A percentile compares a stretch with the other conserved stretches of the same genome.
These are phyloP conservation scores for Penicilliopsis zonata DNA, from an alignment of 495 filamentous ascomycete genomes.

Conservation along the genomic window DNA sequence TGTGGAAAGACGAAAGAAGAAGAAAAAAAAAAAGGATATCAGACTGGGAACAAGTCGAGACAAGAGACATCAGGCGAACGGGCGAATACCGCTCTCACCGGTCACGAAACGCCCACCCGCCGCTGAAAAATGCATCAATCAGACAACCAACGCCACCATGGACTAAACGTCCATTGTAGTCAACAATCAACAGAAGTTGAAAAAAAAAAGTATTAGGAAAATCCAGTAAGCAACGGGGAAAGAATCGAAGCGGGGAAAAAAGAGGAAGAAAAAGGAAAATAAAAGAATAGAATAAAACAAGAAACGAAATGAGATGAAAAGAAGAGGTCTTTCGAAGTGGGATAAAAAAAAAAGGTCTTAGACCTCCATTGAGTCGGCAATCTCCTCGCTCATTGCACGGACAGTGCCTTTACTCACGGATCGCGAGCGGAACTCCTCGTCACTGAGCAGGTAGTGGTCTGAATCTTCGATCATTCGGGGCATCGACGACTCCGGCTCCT, in stretches of 20 bases:
- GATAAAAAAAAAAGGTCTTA: conserved; percentile 15
- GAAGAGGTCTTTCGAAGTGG: no score
- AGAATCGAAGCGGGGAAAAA: conserved; percentile 2
- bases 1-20: background rate
- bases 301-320: background rate
- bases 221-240: conserved; percentile 2
- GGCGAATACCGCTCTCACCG: conserved; percentile 1
- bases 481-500: conserved; percentile 23
- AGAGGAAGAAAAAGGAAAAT: background rate
- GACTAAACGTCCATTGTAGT: no score
- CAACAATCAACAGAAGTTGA: no score
- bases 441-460: conserved; percentile 31
- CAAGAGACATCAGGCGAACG: background rate
- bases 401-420: conserved; percentile 37
- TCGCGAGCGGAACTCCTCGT: conserved; percentile 29
- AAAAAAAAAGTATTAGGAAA: no score
- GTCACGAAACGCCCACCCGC: conserved; percentile 10
- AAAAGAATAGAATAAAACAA: background rate
- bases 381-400: conserved; percentile 62
- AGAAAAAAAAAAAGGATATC: background rate
- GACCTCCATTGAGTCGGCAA: conserved; percentile 58
- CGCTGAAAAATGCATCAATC: conserved; percentile 13
- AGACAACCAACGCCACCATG: conserved; percentile 7
- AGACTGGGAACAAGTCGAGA: background rate
- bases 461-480: conserved; percentile 24